Evolutionary conservation across 768 basidiomycete species (phyloP), one percentile per base, ranked within the genome.

Genomic region (Lentinula sp.): DNA sequence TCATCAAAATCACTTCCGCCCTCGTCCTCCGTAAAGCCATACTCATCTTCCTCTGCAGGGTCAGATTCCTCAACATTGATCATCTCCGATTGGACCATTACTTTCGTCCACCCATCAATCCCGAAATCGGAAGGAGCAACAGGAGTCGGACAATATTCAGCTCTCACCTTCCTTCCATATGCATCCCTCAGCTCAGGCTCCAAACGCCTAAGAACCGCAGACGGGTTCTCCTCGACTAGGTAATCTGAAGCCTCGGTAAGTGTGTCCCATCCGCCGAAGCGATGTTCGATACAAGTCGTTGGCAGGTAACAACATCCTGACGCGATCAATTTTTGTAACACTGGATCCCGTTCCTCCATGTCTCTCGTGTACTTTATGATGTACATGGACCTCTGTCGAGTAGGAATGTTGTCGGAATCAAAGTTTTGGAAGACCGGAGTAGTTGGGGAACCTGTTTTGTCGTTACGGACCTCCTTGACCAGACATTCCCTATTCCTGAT

Each of bases 331-430:
- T 51, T 42, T 7, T 31, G 32, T 37, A 60, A 50, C 8, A 59
- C 46, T 16, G 15, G 45, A 40, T 59, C 57, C 23, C 50, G 32
- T 50, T 52, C 59, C 21, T 50, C 50, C 59, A 60, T 60, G 10
- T 52, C 49, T 60, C 40, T 52, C 4, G 48, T 60, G 39, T 60
- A 60, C 23, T 40, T 60, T 13, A 60, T 37, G 16, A 60, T 42
- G 50, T 60, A 60, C 35, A 23, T 60, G 3, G 49, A 60, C 46
- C 39, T 60, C n/a, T 60, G 59, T 31, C 39, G 43, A 37, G 40
- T 6, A 43, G 42, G 55, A 31, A 56, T 43, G 16, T 48, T n/a
- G 21, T 59, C 45, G 21, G 57, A 23, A 43, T 35, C 18, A 11
- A 45, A 18, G 3, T 18, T 13, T 49, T 15, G 11, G 31, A 39